phyloP scores from a whole-genome alignment of 768 basidiomycete species.

The Postia placenta region DNA sequence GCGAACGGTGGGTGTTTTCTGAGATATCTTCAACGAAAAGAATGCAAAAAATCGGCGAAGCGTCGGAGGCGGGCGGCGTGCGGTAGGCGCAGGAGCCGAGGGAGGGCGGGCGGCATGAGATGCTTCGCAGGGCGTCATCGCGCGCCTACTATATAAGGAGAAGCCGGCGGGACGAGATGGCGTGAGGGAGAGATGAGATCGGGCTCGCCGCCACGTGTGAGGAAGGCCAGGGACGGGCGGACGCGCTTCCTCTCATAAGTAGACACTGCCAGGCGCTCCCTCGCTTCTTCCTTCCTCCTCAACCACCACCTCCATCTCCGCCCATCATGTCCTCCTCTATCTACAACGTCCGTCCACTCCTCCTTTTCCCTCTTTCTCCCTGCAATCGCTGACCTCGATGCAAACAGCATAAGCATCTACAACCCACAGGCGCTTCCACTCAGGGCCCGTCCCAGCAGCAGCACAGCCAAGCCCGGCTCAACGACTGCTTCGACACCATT shows the following conservation, averaged over 20 bases:
- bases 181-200: conserved; percentile 16
- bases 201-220: conserved; percentile 15
- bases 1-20: background rate
- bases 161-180: conserved; percentile 16
- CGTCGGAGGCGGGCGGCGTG: background rate
- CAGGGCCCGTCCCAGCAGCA: conserved; percentile 22
- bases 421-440: conserved; percentile 33
- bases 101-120: background rate
- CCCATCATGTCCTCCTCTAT: conserved; percentile 22
- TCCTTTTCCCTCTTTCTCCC: background rate
- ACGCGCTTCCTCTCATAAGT: conserved; percentile 11
- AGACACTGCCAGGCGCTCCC: conserved; percentile 11
- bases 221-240: conserved; percentile 8
- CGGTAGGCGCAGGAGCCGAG: background rate
- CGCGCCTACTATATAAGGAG: conserved; percentile 9
- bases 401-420: conserved; percentile 34
- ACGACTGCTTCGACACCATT: conserved; percentile 77
- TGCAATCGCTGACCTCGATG: background rate
- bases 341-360: conserved; percentile 21
- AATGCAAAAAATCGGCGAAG: background rate
- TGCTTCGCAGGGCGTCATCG: conserved; percentile 8
- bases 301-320: conserved; percentile 12
- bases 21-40: background rate
- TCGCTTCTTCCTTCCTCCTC: conserved; percentile 13
- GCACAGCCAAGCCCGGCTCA: conserved; percentile 41